Evolutionary conservation across 2,329 filamentous ascomycete genomes (phyloP).

Genomic region (Sporothrix protearum): DNA sequence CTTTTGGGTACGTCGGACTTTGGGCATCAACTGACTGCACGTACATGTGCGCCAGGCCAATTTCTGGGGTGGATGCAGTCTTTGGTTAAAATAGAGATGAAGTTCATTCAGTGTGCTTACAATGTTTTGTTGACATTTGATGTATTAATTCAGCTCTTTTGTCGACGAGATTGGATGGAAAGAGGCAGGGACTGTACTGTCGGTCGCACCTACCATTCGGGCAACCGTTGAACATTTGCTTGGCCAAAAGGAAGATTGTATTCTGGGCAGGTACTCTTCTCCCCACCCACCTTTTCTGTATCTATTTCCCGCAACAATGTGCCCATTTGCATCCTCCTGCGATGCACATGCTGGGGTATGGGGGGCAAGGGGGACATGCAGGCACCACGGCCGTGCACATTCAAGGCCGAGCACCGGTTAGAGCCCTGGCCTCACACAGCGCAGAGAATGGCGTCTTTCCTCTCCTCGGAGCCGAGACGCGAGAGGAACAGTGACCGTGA

Average conservation of each 20-base stretch:
- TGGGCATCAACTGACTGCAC: not conserved
- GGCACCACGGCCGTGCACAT: not conserved
- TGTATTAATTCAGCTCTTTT: too few species aligned
- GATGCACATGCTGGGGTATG: not conserved
- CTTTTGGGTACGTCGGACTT: not conserved
- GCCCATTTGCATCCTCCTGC: not conserved
- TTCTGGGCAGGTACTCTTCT: not conserved
- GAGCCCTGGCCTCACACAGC: not conserved
- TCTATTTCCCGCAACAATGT: not conserved
- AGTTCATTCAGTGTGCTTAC: too few species aligned
- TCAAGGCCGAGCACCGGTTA: not conserved
- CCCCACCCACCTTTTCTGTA: not conserved
- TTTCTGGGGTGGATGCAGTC: too few species aligned
- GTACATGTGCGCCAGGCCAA: not conserved
- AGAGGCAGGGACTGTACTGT: not conserved
- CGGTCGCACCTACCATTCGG: not conserved
- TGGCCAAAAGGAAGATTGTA: not conserved
- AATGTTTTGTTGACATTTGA: too few species aligned
- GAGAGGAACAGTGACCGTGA: not conserved
- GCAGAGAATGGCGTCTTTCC: not conserved
- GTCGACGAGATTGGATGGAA: too few species aligned
- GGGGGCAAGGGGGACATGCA: not conserved
- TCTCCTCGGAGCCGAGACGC: not conserved
- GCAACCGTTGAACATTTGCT: not conserved
- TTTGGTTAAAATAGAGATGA: too few species aligned